Evolutionary conservation across 75 land plant genomes (phyloP).

Genomic region (Cupressus sempervirens): DNA sequence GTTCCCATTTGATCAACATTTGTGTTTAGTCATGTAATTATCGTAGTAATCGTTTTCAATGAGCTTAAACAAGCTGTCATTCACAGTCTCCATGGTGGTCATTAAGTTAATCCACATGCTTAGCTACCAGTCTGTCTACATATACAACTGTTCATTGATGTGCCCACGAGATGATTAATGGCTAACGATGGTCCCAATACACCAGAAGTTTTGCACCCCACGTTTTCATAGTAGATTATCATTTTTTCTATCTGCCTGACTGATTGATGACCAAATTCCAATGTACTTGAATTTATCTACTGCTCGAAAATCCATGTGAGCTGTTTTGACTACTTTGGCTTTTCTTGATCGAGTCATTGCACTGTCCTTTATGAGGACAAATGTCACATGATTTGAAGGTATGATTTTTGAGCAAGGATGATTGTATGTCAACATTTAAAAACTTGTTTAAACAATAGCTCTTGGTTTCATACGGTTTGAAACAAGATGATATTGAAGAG

Average conservation of each 20-base stretch:
- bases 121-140: no score
- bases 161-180: not conserved
- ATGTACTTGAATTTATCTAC: not conserved
- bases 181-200: not conserved
- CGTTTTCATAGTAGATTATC: not conserved
- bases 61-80: not conserved
- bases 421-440: no score
- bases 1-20: not conserved
- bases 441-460: no score
- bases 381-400: not conserved
- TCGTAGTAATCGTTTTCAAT: not conserved
- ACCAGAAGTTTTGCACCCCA: not conserved
- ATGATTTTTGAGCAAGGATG: no score
- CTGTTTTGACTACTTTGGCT: not conserved
- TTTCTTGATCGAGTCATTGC: not conserved
- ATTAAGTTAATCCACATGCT: no score
- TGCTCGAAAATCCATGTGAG: not conserved
- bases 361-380: not conserved
- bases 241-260: not conserved
- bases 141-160: not conserved
- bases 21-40: not conserved
- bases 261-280: not conserved
- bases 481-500: no score
- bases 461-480: no score
- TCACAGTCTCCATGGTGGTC: no score